Evolutionary conservation across 352 stramenopile genomes (phyloP).

Genomic region (Discostella stelligera): DNA sequence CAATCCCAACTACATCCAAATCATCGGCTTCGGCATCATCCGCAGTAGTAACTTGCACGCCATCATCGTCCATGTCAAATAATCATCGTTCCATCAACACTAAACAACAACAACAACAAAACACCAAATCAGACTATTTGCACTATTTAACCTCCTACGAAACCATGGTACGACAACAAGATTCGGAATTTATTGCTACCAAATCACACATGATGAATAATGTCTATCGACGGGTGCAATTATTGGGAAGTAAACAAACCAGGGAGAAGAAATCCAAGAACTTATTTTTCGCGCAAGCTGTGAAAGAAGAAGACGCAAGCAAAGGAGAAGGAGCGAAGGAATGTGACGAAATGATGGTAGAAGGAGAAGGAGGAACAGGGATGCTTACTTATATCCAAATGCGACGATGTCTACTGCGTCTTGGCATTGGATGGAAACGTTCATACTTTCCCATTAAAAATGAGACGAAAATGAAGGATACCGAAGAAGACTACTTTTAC

Average conservation of each 20-base stretch:
- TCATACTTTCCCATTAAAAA: slow-evolving; percentile 1
- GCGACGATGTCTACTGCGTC: slow-evolving; percentile 34
- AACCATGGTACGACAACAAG: slow-evolving; percentile 40
- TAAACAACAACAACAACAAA: background rate
- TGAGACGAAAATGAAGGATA: background rate
- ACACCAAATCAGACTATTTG: background rate
- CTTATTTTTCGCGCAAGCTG: background rate
- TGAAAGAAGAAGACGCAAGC: background rate
- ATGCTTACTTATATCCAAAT: slow-evolving; percentile 41
- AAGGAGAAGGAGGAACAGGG: slow-evolving; percentile 20
- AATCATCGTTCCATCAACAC: background rate
- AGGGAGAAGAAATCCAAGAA: background rate
- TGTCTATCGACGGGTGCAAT: background rate
- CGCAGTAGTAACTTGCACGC: background rate
- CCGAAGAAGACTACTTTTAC: slow-evolving; percentile 12
- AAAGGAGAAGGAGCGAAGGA: background rate
- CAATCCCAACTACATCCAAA: background rate
- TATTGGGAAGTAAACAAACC: background rate
- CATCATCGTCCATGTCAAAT: background rate
- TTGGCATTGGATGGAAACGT: slow-evolving; percentile 37
- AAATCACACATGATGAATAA: slow-evolving; percentile 7
- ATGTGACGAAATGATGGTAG: background rate
- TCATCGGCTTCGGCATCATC: background rate
- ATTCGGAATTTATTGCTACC: slow-evolving; percentile 29
- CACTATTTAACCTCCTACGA: slow-evolving; percentile 30